A percentile compares a stretch with the other conserved stretches of the same genome.
These are phyloP conservation scores for Colletotrichum noveboracense DNA, from an alignment of 2,329 filamentous ascomycete genomes.

Conservation along the genomic window DNA sequence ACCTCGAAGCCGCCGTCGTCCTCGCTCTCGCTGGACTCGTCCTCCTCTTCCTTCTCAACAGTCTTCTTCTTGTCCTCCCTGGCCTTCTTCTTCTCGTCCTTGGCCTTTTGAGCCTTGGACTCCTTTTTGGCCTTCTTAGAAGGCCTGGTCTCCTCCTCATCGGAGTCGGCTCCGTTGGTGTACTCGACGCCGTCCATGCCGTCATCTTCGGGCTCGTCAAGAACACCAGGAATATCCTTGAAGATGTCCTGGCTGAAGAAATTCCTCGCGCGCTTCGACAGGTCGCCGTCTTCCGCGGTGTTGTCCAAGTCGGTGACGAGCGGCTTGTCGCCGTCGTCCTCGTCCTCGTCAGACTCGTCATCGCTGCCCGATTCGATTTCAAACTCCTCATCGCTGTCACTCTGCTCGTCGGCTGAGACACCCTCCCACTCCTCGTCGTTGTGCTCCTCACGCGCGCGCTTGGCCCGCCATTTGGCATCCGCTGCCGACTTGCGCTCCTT, in stretches of 20 bases:
- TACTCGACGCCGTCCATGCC: conserved; percentile 37
- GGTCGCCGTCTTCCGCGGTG: conserved; percentile 55
- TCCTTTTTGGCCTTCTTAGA: conserved; percentile 28
- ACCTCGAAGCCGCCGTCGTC: conserved; percentile 64
- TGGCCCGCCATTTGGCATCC: conserved; percentile 89
- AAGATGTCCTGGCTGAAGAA: conserved; percentile 98
- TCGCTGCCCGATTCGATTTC: conserved; percentile 61
- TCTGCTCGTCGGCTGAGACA: conserved; percentile 72
- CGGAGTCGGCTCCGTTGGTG: neutral
- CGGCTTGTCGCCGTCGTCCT: conserved; percentile 28
- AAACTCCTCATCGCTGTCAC: conserved; percentile 59
- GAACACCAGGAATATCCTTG: conserved; percentile 74
- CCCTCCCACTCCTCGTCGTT: conserved; percentile 93
- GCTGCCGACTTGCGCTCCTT: conserved; percentile 77
- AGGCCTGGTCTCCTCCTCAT: conserved; percentile 17
- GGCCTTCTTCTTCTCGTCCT: conserved; percentile 28
- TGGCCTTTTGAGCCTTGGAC: conserved; percentile 30
- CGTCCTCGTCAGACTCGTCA: conserved; percentile 38
- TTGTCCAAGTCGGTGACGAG: conserved; percentile 43
- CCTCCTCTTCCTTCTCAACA: conserved; percentile 28
- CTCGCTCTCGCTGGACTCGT: conserved; percentile 34
- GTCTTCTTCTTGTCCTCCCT: conserved; percentile 46
- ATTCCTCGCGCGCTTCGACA: conserved; percentile 84
- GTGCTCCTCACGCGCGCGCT: conserved; percentile 82
- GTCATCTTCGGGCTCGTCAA: conserved; percentile 51